Evolutionary conservation across 306 rosid species (phyloP), one percentile per base, ranked within the genome.

Genomic region (Oxytropis ochrocephala): DNA sequence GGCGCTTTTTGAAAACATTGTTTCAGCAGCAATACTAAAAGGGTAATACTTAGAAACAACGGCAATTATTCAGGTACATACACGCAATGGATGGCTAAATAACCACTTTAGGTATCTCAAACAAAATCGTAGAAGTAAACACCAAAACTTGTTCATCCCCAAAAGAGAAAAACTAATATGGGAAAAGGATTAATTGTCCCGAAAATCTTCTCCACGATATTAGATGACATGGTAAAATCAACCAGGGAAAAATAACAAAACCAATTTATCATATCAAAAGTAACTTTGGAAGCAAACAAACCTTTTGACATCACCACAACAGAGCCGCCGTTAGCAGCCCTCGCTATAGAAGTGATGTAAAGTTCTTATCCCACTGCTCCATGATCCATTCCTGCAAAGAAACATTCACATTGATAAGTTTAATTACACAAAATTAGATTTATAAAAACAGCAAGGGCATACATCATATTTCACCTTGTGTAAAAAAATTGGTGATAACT

Each of bases 401-500:
- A 66, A 57, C 17, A 7, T 52, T 29, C 41, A 10, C 30, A 8
- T 11, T 6, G 17, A 46, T 63, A 32, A 63, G 76, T 48, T 68
- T 62, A 33, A 48, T 19, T n/a, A 50, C 39, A 36, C 17, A 7
- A 57, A 56, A 69, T 33, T 72, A 42, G 24, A 35, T 21, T 10
- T 12, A 56, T 32, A 66, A 44, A 44, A 10, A 57, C 38, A 2
- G 51, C 49, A 72, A 67, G 55, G n/a, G 36, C 44, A 57, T 42
- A 55, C 52, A 14, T 68, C 79, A 82, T 27, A 42, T 64, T 50
- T 76, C 66, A 90, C 98, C 98, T 93, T 90, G 83, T 88, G 96
- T 74, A 93, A 80, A 84, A 93, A 93, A 52, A 78, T 79, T 7
- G 97, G 88, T 0, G 96, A 90, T 65, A 90, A 75, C 80, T 93